A percentile compares a stretch with the other conserved stretches of the same genome.
phyloP scores from a whole-genome alignment of 176 grass and related monocot genomes.

The Sorghum bicolor region Sorghum_bicolor_NCBIv3 NC_012872.2:72846001-72846500 shows the following conservation, averaged over 20 bases:
- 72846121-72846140: slow-evolving; percentile 93
- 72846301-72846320: slow-evolving; percentile 71
- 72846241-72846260: slow-evolving; percentile 97
- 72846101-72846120: slow-evolving; percentile 92
- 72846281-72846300: slow-evolving; percentile 80
- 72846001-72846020: background rate
- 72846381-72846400: background rate
- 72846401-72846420: background rate
- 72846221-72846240: slow-evolving; percentile 75
- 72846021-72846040: slow-evolving; percentile 87
- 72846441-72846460: background rate
- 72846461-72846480: background rate
- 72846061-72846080: slow-evolving; percentile 96
- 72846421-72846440: background rate
- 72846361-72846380: slow-evolving; percentile 18
- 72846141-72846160: slow-evolving; percentile 19
- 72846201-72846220: slow-evolving; percentile 2
- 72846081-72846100: slow-evolving; percentile 98
- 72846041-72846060: slow-evolving; percentile 90
- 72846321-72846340: slow-evolving; percentile 78
- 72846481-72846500: background rate
- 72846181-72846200: background rate
- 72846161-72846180: background rate
- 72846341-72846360: slow-evolving; percentile 80
- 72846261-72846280: slow-evolving; percentile 98